Evolutionary conservation across 331 rosid species (phyloP).

Genomic region (Malus hybrid): DNA sequence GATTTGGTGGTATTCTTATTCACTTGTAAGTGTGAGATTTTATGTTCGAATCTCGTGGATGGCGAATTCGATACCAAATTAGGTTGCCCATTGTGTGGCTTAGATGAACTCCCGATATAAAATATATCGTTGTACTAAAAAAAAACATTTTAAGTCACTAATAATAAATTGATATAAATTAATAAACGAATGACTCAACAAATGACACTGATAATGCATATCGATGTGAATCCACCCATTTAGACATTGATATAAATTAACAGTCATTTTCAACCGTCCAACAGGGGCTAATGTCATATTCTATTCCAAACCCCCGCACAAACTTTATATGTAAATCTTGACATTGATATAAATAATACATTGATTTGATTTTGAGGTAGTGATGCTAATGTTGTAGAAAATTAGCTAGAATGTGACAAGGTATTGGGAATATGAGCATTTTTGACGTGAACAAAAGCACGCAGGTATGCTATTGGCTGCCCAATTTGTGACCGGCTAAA

Average conservation of each 20-base stretch:
- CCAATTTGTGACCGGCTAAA: background rate
- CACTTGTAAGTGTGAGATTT: too few species aligned
- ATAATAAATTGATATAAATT: background rate
- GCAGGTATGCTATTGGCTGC: background rate
- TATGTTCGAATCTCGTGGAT: too few species aligned
- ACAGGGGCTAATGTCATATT: background rate
- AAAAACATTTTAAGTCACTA: too few species aligned
- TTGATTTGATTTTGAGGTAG: background rate
- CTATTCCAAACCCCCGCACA: background rate
- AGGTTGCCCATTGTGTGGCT: too few species aligned
- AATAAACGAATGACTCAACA: background rate
- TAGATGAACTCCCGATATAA: too few species aligned
- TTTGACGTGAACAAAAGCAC: background rate
- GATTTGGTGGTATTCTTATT: accelerated
- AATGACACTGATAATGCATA: background rate
- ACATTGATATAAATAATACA: background rate
- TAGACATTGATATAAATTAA: background rate
- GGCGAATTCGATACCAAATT: too few species aligned
- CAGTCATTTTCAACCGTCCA: slow-evolving; percentile 1
- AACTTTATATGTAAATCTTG: background rate
- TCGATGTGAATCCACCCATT: background rate
- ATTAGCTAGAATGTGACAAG: background rate
- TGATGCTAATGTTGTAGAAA: background rate
- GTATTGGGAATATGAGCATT: background rate
- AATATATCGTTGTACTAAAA: too few species aligned